Percentiles rank a stretch among this genome's conserved stretches.
These are phyloP conservation scores for Cicer bijugum DNA, from an alignment of 306 rosid genomes.

Conservation along the genomic window DNA sequence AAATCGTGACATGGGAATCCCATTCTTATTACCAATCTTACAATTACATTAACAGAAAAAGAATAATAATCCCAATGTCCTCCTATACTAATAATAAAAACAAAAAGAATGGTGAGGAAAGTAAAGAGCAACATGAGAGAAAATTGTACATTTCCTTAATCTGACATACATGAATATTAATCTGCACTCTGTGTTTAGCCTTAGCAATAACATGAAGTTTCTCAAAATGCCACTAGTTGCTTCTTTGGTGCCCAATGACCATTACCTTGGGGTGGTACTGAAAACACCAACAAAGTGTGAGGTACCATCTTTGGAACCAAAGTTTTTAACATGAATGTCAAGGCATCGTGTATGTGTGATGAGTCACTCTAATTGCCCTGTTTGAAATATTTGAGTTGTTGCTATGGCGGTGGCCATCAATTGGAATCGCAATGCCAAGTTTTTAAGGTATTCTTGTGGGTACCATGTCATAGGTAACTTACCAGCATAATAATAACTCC, in stretches of 20 bases:
- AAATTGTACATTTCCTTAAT: conserved; percentile 13
- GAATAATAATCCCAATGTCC: too few relatives aligned
- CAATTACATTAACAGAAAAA: too few relatives aligned
- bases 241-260: conserved; percentile 66
- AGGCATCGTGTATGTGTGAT: conserved; percentile 65
- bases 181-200: conserved; percentile 49
- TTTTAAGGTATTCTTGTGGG: conserved; percentile 67
- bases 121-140: too few relatives aligned
- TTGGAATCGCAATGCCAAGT: conserved; percentile 68
- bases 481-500: conserved; percentile 16
- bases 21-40: too few relatives aligned
- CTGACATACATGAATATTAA: conserved; percentile 80
- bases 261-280: conserved; percentile 59
- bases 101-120: too few relatives aligned
- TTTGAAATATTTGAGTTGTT: conserved; percentile 46
- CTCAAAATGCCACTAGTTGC: conserved; percentile 75
- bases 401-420: conserved; percentile 55
- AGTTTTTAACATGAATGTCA: conserved; percentile 64
- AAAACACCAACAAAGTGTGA: conserved; percentile 71
- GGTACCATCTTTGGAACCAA: conserved; percentile 76
- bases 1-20: too few relatives aligned
- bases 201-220: conserved; percentile 63
- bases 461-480: conserved; percentile 93
- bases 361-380: conserved; percentile 72
- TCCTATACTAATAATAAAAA: too few relatives aligned